Percentiles rank a stretch among this genome's conserved stretches.
phyloP scores from a whole-genome alignment of 352 stramenopile species.

The Blastocystis sp. region DNA sequence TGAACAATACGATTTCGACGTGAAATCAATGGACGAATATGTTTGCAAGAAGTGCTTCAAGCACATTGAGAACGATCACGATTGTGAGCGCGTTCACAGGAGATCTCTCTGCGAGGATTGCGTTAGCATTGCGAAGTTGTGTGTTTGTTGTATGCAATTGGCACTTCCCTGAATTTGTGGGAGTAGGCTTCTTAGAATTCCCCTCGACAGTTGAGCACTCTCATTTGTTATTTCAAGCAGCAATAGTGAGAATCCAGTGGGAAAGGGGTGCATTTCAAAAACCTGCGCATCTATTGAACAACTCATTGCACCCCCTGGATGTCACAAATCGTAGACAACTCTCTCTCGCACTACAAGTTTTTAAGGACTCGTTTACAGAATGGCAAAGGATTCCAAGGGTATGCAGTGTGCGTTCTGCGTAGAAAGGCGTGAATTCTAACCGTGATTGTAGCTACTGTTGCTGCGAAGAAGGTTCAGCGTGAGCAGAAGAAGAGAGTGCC shows the following conservation, averaged over 20 bases:
- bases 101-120: constrained; percentile 21
- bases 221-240: no score
- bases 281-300: background rate
- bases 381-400: constrained; percentile 51
- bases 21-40: constrained; percentile 30
- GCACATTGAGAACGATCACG: background rate
- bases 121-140: background rate
- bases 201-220: no score
- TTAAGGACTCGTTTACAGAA: constrained; percentile 59
- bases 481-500: constrained; percentile 86
- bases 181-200: no score
- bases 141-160: background rate
- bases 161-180: no score
- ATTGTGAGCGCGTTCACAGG: constrained; percentile 25
- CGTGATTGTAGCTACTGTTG: constrained; percentile 39
- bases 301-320: background rate
- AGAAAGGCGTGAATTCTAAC: background rate
- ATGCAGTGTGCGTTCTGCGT: background rate
- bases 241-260: no score
- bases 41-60: constrained; percentile 28
- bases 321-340: background rate
- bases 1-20: constrained; percentile 47
- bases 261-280: no score
- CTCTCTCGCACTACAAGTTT: constrained; percentile 22
- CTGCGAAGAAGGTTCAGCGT: constrained; percentile 55